Conservation (phyloP, 140 eudicot species). For the Senecio squalidus region DNA sequence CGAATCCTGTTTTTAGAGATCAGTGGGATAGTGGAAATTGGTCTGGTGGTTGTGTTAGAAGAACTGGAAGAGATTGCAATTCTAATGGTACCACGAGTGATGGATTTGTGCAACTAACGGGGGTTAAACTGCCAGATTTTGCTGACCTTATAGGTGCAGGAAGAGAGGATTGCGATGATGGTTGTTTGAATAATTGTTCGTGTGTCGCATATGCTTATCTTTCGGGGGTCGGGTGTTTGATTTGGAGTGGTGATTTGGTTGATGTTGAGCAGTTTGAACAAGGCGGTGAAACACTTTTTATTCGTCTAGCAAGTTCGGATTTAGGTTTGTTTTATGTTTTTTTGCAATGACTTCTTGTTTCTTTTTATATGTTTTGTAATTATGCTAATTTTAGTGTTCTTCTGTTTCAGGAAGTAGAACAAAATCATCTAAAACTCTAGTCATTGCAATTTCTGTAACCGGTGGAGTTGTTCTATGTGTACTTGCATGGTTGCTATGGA, state of each 20-base stretch:
- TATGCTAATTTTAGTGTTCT: neutral
- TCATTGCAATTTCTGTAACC: constrained; percentile 27
- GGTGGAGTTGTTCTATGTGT: constrained; percentile 34
- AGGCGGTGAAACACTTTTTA: constrained; percentile 45
- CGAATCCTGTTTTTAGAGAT: constrained; percentile 32
- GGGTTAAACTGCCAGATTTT: constrained; percentile 59
- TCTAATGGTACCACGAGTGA: constrained; percentile 31
- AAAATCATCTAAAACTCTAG: constrained; percentile 19
- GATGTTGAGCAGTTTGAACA: constrained; percentile 50
- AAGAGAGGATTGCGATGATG: constrained; percentile 24
- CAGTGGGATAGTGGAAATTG: constrained; percentile 43
- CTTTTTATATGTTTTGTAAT: neutral
- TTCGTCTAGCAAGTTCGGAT: constrained; percentile 60
- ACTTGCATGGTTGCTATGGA: constrained; percentile 35
- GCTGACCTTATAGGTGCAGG: constrained; percentile 23
- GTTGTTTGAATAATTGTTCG: constrained; percentile 66
- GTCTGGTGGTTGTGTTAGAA: constrained; percentile 68
- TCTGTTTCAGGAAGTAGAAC: constrained; percentile 28
- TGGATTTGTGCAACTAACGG: constrained; percentile 31
- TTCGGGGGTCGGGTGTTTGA: constrained; percentile 61
- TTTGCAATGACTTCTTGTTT: neutral
- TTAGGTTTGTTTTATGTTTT: constrained; percentile 34
- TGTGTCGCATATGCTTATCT: constrained; percentile 61
- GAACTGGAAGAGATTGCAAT: constrained; percentile 31
- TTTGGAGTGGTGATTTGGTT: constrained; percentile 58